phyloP scores from a whole-genome alignment of 495 filamentous ascomycete species.

The Talaromyces borbonicus region DNA sequence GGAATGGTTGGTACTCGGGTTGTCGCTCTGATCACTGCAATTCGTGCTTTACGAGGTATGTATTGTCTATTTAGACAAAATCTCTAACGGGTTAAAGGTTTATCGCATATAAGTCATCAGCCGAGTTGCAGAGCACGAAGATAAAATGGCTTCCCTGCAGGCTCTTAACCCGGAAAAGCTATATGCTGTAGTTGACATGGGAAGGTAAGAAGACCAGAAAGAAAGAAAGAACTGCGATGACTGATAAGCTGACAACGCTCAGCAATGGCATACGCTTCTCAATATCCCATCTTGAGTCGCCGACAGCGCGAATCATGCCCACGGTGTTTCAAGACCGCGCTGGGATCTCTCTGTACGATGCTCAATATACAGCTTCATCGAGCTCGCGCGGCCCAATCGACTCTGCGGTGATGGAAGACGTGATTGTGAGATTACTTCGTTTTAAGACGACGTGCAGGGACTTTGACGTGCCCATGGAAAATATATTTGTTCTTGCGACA shows the following conservation, averaged over 20 bases:
- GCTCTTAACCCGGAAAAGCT: slow-evolving; percentile 2
- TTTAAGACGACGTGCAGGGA: slow-evolving; percentile 67
- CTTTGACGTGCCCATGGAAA: slow-evolving; percentile 50
- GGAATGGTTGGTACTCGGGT: no score
- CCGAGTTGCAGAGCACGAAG: no score
- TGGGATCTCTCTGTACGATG: slow-evolving; percentile 84
- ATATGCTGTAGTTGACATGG: slow-evolving; percentile 52
- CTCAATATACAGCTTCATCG: slow-evolving; percentile 44
- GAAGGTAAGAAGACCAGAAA: slow-evolving; percentile 52
- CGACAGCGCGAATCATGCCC: slow-evolving; percentile 58
- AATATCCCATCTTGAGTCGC: slow-evolving; percentile 66
- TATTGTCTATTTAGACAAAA: no score
- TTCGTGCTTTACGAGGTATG: no score
- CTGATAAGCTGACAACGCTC: background rate
- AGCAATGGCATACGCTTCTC: slow-evolving; percentile 96
- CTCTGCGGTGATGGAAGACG: slow-evolving; percentile 46
- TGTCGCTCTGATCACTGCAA: no score
- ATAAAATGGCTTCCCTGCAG: slow-evolving; percentile 4
- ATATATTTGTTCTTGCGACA: slow-evolving; percentile 72
- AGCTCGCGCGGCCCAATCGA: slow-evolving; percentile 48
- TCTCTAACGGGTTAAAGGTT: no score
- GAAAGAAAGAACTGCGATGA: no score
- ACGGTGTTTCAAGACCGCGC: slow-evolving; percentile 70
- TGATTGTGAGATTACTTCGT: slow-evolving; percentile 53
- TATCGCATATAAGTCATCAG: no score